Evolutionary conservation across 768 basidiomycete genomes (phyloP), one percentile per base, ranked within the genome.

Genomic region (Termitomyces titanicus): DNA sequence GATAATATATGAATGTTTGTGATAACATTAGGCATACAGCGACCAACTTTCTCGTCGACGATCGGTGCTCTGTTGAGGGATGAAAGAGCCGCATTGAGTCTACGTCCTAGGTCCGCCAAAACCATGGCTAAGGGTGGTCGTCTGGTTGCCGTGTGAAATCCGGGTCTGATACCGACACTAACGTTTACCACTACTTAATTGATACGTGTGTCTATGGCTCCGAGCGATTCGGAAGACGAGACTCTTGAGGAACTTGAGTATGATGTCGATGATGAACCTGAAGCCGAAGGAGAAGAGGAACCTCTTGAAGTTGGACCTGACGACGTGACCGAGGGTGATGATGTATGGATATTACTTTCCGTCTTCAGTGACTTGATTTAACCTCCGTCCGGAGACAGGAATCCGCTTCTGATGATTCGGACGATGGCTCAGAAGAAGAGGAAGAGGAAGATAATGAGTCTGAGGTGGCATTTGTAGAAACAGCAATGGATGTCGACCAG

Each of bases 21-120:
- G 29, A 52, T 33, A 33, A 47, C 40, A 27, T 33, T 17, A 46
- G 45, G 38, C 25, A 49, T 48, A 35, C 47, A 51, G 45, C 29
- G 53, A 70, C 74, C 29, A 61, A 89, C 94, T 79, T 93, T 91
- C 68, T 98, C 96, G 66, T 98, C 95, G 42, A 98, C 83, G 49
- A 96, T 78, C 0, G 94, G 80, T 4, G 88, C 88, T 61, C 88
- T 83, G 64, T 88, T 91, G 57, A 98, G 84, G 34, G 94, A 91
- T 15, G 89, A 88, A 49, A 99, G 81, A 47, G 97, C 96, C 55
- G 89, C 86, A 72, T 97, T 97, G 71, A 99, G 89, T 66, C 86
- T 89, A 59, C 90, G 83, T 58, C 96, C 97, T 54, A 99, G 79
- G 78, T 98, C 97, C 61, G 92, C 89, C 65, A 99, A 80, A 68